phyloP scores from a whole-genome alignment of 352 stramenopile genomes.

The Phytopythium helicoides region DNA sequence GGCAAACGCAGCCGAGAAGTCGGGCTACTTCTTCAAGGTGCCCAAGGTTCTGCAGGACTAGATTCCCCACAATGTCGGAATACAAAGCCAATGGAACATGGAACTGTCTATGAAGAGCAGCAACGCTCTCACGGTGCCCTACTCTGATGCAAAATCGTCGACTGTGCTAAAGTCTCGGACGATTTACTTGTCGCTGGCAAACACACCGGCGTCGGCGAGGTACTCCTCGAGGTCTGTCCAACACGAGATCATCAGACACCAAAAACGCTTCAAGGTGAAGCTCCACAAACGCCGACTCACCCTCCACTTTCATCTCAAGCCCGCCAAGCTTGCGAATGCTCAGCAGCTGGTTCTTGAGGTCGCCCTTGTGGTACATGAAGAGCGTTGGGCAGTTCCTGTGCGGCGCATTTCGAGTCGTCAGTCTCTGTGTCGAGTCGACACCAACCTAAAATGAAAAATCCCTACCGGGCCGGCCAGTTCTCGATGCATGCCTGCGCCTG shows the following conservation, averaged over 20 bases:
- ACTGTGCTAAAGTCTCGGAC: no score
- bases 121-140: background rate
- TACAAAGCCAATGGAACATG: slow-evolving; percentile 13
- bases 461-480: slow-evolving; percentile 85
- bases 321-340: slow-evolving; percentile 87
- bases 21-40: slow-evolving; percentile 86
- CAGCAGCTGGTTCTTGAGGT: slow-evolving; percentile 88
- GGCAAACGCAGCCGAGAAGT: slow-evolving; percentile 70
- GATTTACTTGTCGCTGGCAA: slow-evolving; percentile 26
- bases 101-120: slow-evolving; percentile 22
- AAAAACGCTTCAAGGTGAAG: background rate
- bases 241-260: slow-evolving; percentile 1
- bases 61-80: slow-evolving; percentile 1
- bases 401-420: background rate
- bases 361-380: slow-evolving; percentile 92
- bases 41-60: slow-evolving; percentile 85
- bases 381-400: slow-evolving; percentile 89
- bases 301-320: slow-evolving; percentile 84
- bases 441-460: background rate
- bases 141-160: background rate
- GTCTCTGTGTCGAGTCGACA: background rate
- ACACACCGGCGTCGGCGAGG: slow-evolving; percentile 75
- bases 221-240: slow-evolving; percentile 84
- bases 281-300: slow-evolving; percentile 20
- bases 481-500: slow-evolving; percentile 88